A percentile compares a stretch with the other conserved stretches of the same genome.
Evolutionary conservation across 2,329 filamentous ascomycete species (phyloP).

Genomic region (Fusarium praegraminearum): DNA sequence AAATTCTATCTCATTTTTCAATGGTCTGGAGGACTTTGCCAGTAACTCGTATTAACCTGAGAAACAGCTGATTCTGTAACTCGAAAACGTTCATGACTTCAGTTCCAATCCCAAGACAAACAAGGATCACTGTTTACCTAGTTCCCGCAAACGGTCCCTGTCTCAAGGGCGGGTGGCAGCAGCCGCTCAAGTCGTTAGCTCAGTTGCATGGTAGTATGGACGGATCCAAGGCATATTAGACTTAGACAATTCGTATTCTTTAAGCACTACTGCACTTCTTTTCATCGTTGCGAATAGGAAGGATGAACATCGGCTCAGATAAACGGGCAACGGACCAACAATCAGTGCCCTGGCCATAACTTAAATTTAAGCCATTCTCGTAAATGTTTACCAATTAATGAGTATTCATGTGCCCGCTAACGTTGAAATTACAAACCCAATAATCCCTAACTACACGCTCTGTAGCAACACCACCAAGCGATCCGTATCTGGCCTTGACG

Average conservation of each 20-base stretch:
- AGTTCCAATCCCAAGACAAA: constrained; percentile 5
- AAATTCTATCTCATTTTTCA: neutral
- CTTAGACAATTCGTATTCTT: constrained; percentile 1
- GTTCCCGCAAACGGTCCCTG: constrained; percentile 36
- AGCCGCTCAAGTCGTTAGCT: constrained; percentile 22
- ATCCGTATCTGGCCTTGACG: neutral
- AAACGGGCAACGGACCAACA: neutral
- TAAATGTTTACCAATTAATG: neutral
- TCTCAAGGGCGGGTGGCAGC: constrained; percentile 4
- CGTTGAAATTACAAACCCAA: neutral
- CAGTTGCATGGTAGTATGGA: neutral
- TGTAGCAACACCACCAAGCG: neutral
- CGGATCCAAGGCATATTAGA: constrained; percentile 1
- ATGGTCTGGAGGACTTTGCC: neutral
- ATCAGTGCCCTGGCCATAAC: neutral
- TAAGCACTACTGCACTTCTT: neutral
- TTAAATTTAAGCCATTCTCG: neutral
- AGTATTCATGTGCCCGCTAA: neutral
- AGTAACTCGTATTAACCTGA: neutral
- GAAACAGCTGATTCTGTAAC: neutral
- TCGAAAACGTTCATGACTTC: neutral
- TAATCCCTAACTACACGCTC: neutral
- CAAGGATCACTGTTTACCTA: constrained; percentile 2
- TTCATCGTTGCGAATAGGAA: neutral
- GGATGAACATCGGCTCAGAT: neutral